Evolutionary conservation across 2,329 filamentous ascomycete genomes (phyloP), one percentile per base, ranked within the genome.

Genomic region (Neonectria magnoliae): DNA sequence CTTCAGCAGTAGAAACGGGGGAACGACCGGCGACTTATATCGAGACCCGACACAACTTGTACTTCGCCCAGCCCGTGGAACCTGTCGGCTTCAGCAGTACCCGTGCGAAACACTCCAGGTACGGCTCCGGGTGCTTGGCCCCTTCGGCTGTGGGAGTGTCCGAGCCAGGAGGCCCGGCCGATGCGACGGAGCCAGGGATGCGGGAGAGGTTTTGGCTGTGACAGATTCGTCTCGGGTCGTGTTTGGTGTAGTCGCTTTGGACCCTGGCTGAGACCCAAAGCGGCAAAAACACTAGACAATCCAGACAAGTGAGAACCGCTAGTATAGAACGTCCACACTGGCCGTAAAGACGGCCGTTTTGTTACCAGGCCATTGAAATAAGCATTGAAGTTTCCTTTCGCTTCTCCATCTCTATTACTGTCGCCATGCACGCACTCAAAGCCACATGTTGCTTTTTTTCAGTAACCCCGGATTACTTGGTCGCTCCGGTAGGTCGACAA

Each of bases 141-240:
- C 58, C 55, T 67, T 73, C 71, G 71, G 70, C 65, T 65, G 27
- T 41, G 58, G 36, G 10, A 61, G 56, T 57, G n/a, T 63, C 70
- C 68, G 71, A 71, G 59, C 63, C 60, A 53, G 50, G 62, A 65
- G 68, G 68, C 55, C 55, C 42, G 62, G 54, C 33, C n/a, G 48
- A 33, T 63, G 68, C 68, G 70, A 68, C 69, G 20, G 27, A 25
- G 25, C 67, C 51, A 55, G 61, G 60, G 62, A 57, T 60, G 62
- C 62, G 66, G 68, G 67, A 66, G 66, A 66, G 62, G 63, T n/a
- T 41, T 41, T 38, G 61, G 67, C 68, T 78, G 78, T 77, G 73
- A 78, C 78, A 77, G 75, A 72, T 58, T 61, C 72, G 78, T 80
- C 77, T 77, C 77, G 76, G 63, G 66, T 77, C 56, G 68, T 65